phyloP scores from a whole-genome alignment of 441 rosid species.

The Syzygium malaccense region DNA sequence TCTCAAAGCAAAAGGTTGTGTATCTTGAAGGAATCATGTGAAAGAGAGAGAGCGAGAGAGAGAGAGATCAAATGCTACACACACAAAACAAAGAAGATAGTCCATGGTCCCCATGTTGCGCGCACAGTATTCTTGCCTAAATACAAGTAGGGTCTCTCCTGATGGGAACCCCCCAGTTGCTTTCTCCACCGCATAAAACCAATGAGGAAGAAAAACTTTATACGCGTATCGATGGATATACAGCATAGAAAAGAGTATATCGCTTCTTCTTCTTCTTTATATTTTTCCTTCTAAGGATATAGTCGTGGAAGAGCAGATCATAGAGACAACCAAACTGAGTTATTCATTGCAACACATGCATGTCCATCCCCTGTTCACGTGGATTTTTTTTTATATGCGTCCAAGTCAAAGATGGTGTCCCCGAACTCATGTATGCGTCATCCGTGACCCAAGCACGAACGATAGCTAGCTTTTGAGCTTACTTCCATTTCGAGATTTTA shows the following conservation, averaged over 20 bases:
- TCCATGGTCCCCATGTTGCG: neutral
- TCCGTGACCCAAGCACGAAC: neutral
- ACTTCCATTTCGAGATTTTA: neutral
- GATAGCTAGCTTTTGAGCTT: neutral
- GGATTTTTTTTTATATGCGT: neutral
- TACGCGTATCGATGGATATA: neutral
- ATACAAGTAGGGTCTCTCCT: neutral
- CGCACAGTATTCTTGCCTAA: neutral
- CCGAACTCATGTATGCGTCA: neutral
- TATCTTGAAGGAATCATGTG: neutral
- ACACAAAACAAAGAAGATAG: neutral
- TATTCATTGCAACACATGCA: neutral
- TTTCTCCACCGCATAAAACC: neutral
- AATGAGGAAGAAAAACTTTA: neutral
- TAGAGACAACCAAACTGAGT: neutral
- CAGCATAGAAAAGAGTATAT: neutral
- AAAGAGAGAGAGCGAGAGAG: neutral
- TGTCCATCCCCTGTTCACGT: neutral
- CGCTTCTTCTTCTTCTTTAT: neutral
- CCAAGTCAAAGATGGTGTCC: neutral
- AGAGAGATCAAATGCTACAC: neutral
- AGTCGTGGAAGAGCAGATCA: neutral
- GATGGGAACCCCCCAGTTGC: neutral
- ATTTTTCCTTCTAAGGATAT: neutral
- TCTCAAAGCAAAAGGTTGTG: neutral